A percentile compares a stretch with the other conserved stretches of the same genome.
phyloP scores from a whole-genome alignment of 108 stramenopile genomes.

The Thalassiosira profunda region DNA sequence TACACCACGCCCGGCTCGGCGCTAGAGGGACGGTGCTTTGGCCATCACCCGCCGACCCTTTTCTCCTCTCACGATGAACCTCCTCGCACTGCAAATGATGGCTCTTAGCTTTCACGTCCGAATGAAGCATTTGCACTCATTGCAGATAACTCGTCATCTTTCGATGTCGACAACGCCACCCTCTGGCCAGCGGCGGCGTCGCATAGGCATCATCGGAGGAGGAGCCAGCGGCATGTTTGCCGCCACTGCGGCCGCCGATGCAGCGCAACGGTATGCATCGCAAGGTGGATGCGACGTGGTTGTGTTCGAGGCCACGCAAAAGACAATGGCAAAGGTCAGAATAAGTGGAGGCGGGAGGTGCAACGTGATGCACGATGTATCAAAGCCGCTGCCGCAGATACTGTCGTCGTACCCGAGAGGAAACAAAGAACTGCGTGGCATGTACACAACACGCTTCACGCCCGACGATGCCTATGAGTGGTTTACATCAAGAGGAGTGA shows the following conservation, averaged over 20 bases:
- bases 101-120: too few species aligned
- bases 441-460: conserved; percentile 78
- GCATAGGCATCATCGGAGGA: conserved; percentile 63
- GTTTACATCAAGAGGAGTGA: conserved; percentile 91
- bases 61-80: too few species aligned
- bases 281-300: conserved; percentile 52
- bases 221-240: conserved; percentile 70
- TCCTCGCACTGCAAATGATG: too few species aligned
- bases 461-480: conserved; percentile 82
- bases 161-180: not conserved
- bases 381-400: conserved; percentile 73
- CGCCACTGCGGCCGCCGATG: conserved; percentile 56
- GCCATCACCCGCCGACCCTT: too few species aligned
- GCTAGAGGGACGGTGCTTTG: too few species aligned
- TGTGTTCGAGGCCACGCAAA: conserved; percentile 84
- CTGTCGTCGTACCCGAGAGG: conserved; percentile 91
- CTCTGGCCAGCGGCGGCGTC: conserved; percentile 17
- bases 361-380: conserved; percentile 93
- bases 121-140: too few species aligned
- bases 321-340: conserved; percentile 89
- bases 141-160: too few species aligned
- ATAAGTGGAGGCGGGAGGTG: conserved; percentile 95
- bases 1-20: too few species aligned
- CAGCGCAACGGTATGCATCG: not conserved
- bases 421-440: conserved; percentile 79